Base-by-base conservation (phyloP, 2,329 filamentous ascomycete species). In the Verticillium nonalfalfae region DNA sequence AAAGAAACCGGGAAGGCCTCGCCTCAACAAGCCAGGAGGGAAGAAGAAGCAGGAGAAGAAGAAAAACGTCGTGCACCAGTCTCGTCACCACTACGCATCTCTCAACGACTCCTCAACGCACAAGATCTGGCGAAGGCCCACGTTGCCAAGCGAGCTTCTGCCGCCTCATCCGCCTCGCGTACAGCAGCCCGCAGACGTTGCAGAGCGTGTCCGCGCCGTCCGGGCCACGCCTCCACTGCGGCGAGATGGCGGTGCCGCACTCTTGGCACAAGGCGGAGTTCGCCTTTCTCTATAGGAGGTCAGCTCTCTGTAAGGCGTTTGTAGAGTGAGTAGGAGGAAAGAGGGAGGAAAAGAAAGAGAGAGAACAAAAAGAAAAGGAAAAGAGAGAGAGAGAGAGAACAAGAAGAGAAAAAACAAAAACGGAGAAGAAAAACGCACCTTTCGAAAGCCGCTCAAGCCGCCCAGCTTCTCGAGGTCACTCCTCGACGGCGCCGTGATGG, bases 181-280 rank as follows among this genome's bases (percentile, higher is more conserved):
- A 56, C 33, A 59, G 34, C 34, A 56, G 21, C 4, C 58, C 58
- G 50, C 58, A 59, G 15, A 59, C 50, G 50, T 59, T 59, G 26
- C 58, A 59, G 2, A 59, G 58, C 18, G 58, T 59, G 34, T 21
- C 50, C 34, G 50, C 18, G 15, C 58, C 58, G 35, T 59, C 18
- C 0, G 58, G 58, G 1, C 58, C 58, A 4, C 9, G 18, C 11
- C 58, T 45, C 58, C 58, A 59, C 33, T 56, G 34, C 14, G 58
- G 58, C 11, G 58, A 50, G 45, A 13, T 9, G n/a, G 21, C 18
- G n/a, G 45, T 26, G n/a, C 21, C n/a, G 18, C 45, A 50, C 18
- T n/a, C 7, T 10, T 9, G 7, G 18, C 45, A 50, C 18, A n/a
- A 21, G 45, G 11, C 4, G 7, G 7, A 50, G 11, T n/a, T 15